These are phyloP conservation scores for Phlebiopsis flavidoalba DNA, from an alignment of 768 basidiomycete genomes.

Conservation along the genomic window DNA sequence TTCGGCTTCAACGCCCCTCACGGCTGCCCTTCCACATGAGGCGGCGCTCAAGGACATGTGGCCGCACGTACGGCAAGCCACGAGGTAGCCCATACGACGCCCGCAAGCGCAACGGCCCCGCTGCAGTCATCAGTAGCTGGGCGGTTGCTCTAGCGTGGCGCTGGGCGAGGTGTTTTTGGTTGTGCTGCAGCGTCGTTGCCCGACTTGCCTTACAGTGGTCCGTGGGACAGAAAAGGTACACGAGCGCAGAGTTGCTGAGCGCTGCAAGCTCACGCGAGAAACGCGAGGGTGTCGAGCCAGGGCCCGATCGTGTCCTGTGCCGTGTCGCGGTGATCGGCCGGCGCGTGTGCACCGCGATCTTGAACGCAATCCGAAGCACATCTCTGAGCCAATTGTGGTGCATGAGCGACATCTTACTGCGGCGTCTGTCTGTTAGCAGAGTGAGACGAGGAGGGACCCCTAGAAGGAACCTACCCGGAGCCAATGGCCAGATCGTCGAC, in stretches of 20 bases:
- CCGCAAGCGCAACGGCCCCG: slow-evolving; percentile 62
- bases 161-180: slow-evolving; percentile 15
- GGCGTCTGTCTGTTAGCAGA: background rate
- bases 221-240: slow-evolving; percentile 78
- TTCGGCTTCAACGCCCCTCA: slow-evolving; percentile 57
- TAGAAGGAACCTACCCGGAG: slow-evolving; percentile 45
- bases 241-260: slow-evolving; percentile 83
- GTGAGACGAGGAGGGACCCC: background rate
- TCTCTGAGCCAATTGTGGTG: slow-evolving; percentile 91
- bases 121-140: slow-evolving; percentile 25
- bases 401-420: slow-evolving; percentile 76
- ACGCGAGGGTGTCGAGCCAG: slow-evolving; percentile 85
- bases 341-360: slow-evolving; percentile 81
- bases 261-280: slow-evolving; percentile 89
- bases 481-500: slow-evolving; percentile 92
- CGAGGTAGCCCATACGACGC: slow-evolving; percentile 85
- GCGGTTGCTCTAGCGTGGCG: slow-evolving; percentile 9
- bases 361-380: slow-evolving; percentile 95
- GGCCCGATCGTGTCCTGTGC: slow-evolving; percentile 90
- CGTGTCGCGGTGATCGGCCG: slow-evolving; percentile 79
- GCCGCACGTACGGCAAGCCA: slow-evolving; percentile 58
- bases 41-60: slow-evolving; percentile 67
- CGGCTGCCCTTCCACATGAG: slow-evolving; percentile 73
- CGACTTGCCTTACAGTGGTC: slow-evolving; percentile 22
- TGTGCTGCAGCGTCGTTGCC: slow-evolving; percentile 23